These are phyloP conservation scores for Candida sp. DNA, from an alignment of 1,139 yeast species.

Conservation along the genomic window DNA sequence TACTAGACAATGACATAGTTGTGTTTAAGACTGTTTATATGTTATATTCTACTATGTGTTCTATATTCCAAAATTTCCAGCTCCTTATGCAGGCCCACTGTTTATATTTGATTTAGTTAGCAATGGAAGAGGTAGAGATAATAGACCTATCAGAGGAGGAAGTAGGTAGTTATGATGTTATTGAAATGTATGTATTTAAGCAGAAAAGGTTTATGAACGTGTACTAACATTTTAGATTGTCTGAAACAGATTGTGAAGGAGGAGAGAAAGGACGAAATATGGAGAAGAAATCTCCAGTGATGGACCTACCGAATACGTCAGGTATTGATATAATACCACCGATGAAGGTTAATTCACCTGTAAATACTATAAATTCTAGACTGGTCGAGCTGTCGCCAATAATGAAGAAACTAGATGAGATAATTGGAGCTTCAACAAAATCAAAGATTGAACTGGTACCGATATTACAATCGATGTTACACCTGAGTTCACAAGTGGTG, in stretches of 20 bases:
- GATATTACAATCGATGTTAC: no score
- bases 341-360: not conserved
- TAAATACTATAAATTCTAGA: not conserved
- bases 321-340: not conserved
- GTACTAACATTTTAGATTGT: conserved; percentile 8
- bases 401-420: not conserved
- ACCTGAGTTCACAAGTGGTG: no score
- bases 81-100: not conserved
- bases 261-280: not conserved
- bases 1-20: conserved; percentile 2
- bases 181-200: conserved; percentile 22
- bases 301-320: not conserved
- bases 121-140: conserved; percentile 5
- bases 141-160: conserved; percentile 12
- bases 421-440: not conserved
- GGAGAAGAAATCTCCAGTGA: not conserved
- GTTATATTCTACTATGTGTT: no score
- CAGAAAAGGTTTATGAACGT: no score
- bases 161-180: conserved; percentile 9
- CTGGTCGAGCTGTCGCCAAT: not conserved
- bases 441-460: not conserved
- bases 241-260: conserved; percentile 4
- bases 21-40: no score
- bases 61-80: not conserved
- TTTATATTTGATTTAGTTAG: not conserved